phyloP scores from a whole-genome alignment of 108 stramenopile species.

The Seminavis robusta region DNA sequence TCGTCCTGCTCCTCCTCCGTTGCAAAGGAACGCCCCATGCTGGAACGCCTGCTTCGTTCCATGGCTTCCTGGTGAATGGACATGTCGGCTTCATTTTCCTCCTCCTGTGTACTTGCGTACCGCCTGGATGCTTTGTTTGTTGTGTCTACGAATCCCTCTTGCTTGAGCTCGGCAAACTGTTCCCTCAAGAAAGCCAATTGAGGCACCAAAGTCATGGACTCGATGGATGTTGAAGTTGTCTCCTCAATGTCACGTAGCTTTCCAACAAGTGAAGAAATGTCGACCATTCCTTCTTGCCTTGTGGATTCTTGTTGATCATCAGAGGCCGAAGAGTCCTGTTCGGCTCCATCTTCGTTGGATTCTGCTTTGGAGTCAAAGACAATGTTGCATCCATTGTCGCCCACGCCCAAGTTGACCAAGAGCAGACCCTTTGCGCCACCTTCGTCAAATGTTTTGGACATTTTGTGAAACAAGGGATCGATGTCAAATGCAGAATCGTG shows the following conservation, averaged over 20 bases:
- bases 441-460: slow-evolving; percentile 96
- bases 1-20: slow-evolving; percentile 15
- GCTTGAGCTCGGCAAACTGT: slow-evolving; percentile 50
- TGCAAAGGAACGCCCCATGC: slow-evolving; percentile 25
- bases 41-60: slow-evolving; percentile 63
- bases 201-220: slow-evolving; percentile 66
- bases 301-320: background rate
- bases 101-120: slow-evolving; percentile 55
- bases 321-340: slow-evolving; percentile 8
- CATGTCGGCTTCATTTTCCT: slow-evolving; percentile 78
- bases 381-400: slow-evolving; percentile 79
- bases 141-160: slow-evolving; percentile 51
- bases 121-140: background rate
- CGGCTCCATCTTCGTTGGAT: slow-evolving; percentile 11
- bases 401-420: slow-evolving; percentile 88
- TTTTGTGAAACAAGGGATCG: slow-evolving; percentile 97
- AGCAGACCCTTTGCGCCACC: slow-evolving; percentile 97
- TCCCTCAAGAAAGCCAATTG: slow-evolving; percentile 67
- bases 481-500: slow-evolving; percentile 93
- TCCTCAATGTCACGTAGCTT: slow-evolving; percentile 2
- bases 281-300: slow-evolving; percentile 50
- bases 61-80: slow-evolving; percentile 77
- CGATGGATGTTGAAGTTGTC: slow-evolving; percentile 22
- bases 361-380: slow-evolving; percentile 74
- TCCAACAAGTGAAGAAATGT: slow-evolving; percentile 50